Evolutionary conservation across 441 rosid species (phyloP).

Genomic region (Populus tomentosa): DNA sequence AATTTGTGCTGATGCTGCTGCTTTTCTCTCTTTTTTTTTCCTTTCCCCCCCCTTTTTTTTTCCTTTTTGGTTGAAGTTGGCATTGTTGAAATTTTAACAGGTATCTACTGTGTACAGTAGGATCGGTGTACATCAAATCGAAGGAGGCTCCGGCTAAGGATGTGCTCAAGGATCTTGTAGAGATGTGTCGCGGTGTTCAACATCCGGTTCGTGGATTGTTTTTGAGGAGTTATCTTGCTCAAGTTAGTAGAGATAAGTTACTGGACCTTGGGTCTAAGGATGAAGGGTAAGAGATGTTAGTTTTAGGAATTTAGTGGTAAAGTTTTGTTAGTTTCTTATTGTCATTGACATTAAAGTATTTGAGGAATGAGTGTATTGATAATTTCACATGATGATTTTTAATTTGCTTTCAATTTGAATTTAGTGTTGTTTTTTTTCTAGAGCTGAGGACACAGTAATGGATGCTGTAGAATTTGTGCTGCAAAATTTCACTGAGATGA

Average conservation of each 20-base stretch:
- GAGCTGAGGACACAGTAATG: conserved; percentile 65
- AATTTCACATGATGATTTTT: too few species aligned
- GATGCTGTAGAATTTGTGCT: conserved; percentile 26
- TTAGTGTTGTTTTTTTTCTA: conserved; percentile 24
- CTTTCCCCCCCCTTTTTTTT: too few species aligned
- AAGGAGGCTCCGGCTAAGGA: too few species aligned
- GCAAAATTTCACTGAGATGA: conserved; percentile 89
- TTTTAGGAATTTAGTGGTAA: too few species aligned
- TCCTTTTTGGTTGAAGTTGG: background rate
- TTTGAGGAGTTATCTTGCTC: too few species aligned
- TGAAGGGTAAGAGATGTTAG: conserved; percentile 47
- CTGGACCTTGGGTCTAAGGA: conserved; percentile 68
- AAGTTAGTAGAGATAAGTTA: too few species aligned
- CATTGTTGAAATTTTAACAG: conserved; percentile 20
- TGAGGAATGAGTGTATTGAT: background rate
- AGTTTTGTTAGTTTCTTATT: background rate
- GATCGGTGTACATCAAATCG: too few species aligned
- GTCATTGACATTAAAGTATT: too few species aligned
- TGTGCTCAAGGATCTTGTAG: too few species aligned
- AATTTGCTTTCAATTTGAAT: background rate
- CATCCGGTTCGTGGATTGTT: too few species aligned
- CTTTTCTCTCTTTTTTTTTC: background rate
- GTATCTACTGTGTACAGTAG: too few species aligned
- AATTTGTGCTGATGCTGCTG: background rate
- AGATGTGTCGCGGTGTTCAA: too few species aligned